Conservation (phyloP, 2,329 filamentous ascomycete genomes). For the Lasiodiplodia gonubiensis region DNA sequence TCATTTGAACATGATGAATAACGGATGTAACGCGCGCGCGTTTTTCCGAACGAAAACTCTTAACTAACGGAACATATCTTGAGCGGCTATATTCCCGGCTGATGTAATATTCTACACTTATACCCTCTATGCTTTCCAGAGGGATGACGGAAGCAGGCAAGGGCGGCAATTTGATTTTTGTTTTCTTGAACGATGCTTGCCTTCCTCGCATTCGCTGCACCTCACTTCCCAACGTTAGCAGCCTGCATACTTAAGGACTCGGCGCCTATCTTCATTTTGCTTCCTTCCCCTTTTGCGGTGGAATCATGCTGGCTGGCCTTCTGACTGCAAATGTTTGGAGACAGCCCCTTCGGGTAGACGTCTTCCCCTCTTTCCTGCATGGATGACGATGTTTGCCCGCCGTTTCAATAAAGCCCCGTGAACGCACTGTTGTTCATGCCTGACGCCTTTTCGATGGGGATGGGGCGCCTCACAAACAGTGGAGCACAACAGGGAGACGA, state of each 20-base stretch:
- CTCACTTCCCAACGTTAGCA: no score
- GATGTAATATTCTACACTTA: constrained; percentile 17
- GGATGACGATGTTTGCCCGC: background rate
- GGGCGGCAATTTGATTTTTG: background rate
- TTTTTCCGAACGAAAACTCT: background rate
- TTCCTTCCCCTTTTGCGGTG: background rate
- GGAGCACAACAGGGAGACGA: background rate
- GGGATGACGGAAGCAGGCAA: background rate
- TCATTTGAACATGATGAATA: background rate
- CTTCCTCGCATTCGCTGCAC: no score
- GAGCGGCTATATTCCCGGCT: background rate
- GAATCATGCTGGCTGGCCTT: background rate
- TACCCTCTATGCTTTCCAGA: background rate
- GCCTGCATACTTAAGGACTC: background rate
- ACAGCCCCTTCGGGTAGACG: background rate
- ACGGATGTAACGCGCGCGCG: background rate
- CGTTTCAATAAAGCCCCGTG: background rate
- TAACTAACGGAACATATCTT: background rate
- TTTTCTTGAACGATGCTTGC: background rate
- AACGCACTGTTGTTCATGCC: background rate
- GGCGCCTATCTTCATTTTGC: background rate
- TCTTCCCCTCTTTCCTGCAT: background rate
- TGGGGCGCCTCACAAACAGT: background rate
- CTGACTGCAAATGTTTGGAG: constrained; percentile 3
- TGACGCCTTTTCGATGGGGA: background rate